Evolutionary conservation across 495 filamentous ascomycete species (phyloP).

Genomic region (Elaphomyces granulatus): DNA sequence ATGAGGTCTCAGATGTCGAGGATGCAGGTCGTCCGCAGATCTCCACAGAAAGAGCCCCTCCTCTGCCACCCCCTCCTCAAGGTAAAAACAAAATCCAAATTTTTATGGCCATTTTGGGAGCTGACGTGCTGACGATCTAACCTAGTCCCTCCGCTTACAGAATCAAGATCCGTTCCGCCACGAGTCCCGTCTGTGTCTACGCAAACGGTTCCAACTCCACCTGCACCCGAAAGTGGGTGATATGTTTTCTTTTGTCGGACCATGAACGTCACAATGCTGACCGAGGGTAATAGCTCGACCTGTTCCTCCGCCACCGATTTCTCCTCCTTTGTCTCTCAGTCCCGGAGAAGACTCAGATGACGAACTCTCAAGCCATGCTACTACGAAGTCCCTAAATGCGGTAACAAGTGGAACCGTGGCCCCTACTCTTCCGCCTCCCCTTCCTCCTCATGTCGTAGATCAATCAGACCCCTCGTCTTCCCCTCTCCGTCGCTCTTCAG

Average conservation of each 20-base stretch:
- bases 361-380: conserved; percentile 61
- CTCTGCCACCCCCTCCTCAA: conserved; percentile 32
- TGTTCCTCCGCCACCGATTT: conserved; percentile 33
- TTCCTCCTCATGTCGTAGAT: conserved; percentile 32
- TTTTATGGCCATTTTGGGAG: no score
- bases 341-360: conserved; percentile 86
- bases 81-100: conserved; percentile 31
- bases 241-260: conserved; percentile 40
- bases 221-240: conserved; percentile 29
- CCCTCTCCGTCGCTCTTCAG: conserved; percentile 28
- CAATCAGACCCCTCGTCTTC: conserved; percentile 15
- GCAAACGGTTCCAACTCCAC: conserved; percentile 35
- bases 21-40: conserved; percentile 33
- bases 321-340: conserved; percentile 46
- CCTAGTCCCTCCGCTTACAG: conserved; percentile 16
- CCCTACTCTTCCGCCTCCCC: conserved; percentile 31
- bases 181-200: conserved; percentile 8
- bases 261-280: conserved; percentile 19
- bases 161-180: conserved; percentile 16
- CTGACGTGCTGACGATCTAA: neutral
- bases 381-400: conserved; percentile 29
- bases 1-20: conserved; percentile 48
- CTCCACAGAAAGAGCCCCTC: conserved; percentile 30
- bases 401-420: conserved; percentile 13
- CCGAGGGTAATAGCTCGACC: conserved; percentile 37